Percentiles rank a stretch among this genome's conserved stretches.
Evolutionary conservation across 2,329 filamentous ascomycete species (phyloP).

Genomic region (Calonectria fujianensis): DNA sequence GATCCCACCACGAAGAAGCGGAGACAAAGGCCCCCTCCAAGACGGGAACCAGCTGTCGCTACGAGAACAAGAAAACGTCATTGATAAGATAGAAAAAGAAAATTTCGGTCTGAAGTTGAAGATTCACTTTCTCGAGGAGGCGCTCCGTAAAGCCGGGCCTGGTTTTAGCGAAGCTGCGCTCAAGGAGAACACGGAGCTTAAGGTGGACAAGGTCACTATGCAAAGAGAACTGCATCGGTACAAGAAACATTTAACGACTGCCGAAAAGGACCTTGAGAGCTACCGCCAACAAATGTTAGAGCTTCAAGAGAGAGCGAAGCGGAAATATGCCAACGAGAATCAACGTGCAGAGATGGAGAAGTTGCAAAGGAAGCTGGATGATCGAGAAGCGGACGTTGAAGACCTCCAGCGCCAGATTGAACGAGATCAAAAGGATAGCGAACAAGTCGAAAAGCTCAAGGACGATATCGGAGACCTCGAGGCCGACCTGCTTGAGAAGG

Average conservation of each 20-base stretch:
- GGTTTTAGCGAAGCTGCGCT: conserved; percentile 92
- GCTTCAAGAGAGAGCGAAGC: conserved; percentile 87
- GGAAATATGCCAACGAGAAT: conserved; percentile 82
- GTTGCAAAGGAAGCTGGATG: conserved; percentile 74
- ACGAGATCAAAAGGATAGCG: conserved; percentile 72
- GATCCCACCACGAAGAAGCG: conserved; percentile 77
- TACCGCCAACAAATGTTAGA: conserved; percentile 89
- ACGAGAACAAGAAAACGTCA: conserved; percentile 95
- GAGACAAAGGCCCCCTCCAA: conserved; percentile 81
- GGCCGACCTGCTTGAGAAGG: conserved; percentile 84
- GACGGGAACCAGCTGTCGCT: conserved; percentile 94
- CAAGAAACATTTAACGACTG: conserved; percentile 87
- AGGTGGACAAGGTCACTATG: conserved; percentile 93
- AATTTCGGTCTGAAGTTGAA: conserved; percentile 98
- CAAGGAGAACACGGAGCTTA: conserved; percentile 96
- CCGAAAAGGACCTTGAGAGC: conserved; percentile 89
- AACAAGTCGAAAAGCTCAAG: conserved; percentile 79
- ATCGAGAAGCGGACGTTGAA: conserved; percentile 76
- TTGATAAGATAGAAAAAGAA: conserved; percentile 97
- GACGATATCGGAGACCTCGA: conserved; percentile 87
- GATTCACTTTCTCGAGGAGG: conserved; percentile 96
- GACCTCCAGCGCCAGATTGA: conserved; percentile 77
- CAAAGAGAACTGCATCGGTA: conserved; percentile 90
- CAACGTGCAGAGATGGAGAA: conserved; percentile 77
- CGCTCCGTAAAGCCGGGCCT: conserved; percentile 88